Evolutionary conservation across 495 filamentous ascomycete species (phyloP), one percentile per base, ranked within the genome.

Genomic region (Penicillium odoratum): DNA sequence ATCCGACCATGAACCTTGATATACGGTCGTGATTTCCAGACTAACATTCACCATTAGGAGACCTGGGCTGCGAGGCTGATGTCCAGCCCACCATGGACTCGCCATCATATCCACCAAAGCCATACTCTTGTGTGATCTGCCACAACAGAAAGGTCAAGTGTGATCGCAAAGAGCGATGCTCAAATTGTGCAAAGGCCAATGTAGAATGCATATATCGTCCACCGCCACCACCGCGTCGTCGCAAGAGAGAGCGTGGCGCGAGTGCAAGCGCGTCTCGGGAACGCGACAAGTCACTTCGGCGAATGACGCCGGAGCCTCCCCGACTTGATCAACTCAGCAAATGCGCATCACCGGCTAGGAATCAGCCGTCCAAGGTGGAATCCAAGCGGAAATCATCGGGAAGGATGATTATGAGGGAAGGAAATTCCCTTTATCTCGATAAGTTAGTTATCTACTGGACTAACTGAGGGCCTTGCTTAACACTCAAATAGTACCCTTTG

Each of bases 81-180:
- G 18, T 18, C 4, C 25, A 34, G 13, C 28, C 46, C 36, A 29
- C 43, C 26, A 50, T 54, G 50, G 48, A 59, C 13, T 59, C 36
- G 31, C 30, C 57, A 26, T 45, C 65, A 30, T 45, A 48, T 55
- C 29, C 49, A 30, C 45, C 59, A 25, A 66, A 67, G 38, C 56
- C 58, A 8, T 83, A 81, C 64, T 87, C 85, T 34, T 89, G 86
- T 60, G 78, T 86, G 38, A 67, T 86, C 45, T 89, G 86, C 62
- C 81, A 85, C 60, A 83, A 83, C 57, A 78, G 85, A 48, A 89
- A 88, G 69, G 86, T 88, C 50, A 82, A 81, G 56, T 89, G 86
- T 68, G 84, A 88, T 67, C 81, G 82, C 68, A 75, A 80, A 57
- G 80, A 85, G 59, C 84, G 83, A 33, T 89, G 86, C 59, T 81